These are phyloP conservation scores for Melanomma pulvis-pyrius DNA, from an alignment of 495 filamentous ascomycete species.

Conservation along the genomic window DNA sequence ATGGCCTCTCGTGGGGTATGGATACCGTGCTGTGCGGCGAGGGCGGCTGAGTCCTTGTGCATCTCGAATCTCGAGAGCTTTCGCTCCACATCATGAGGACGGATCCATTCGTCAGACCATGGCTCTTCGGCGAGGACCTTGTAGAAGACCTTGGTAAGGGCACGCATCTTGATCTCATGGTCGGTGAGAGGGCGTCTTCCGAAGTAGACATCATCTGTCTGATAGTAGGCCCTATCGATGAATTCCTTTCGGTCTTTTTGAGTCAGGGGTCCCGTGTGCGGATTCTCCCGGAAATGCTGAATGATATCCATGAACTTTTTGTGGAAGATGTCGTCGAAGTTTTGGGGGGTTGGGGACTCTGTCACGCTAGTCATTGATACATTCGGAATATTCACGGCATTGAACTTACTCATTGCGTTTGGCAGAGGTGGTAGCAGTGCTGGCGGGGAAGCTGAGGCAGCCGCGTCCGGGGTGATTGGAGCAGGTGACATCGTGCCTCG, in stretches of 20 bases:
- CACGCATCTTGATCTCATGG: constrained; percentile 28
- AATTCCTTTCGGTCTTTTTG: constrained; percentile 19
- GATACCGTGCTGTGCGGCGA: constrained; percentile 22
- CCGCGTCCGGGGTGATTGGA: constrained; percentile 1
- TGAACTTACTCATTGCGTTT: not conserved
- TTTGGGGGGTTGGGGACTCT: not conserved
- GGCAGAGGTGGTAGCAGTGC: not conserved
- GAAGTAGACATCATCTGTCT: constrained; percentile 24
- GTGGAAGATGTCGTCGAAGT: constrained; percentile 33
- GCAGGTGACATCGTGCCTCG: constrained; percentile 32
- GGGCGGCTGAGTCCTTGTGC: constrained; percentile 22
- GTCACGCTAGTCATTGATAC: not conserved
- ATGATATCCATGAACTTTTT: constrained; percentile 18
- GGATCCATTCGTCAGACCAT: constrained; percentile 37
- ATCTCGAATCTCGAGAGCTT: constrained; percentile 36
- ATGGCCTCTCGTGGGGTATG: constrained; percentile 26
- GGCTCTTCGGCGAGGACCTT: constrained; percentile 36
- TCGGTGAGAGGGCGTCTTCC: constrained; percentile 13
- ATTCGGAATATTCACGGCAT: not conserved
- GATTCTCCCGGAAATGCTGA: constrained; percentile 10
- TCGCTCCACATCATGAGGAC: constrained; percentile 32
- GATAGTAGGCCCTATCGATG: constrained; percentile 18
- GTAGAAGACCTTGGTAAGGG: constrained; percentile 33
- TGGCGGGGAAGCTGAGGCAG: constrained; percentile 16
- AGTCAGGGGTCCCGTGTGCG: constrained; percentile 13